Percentiles rank a stretch among this genome's conserved stretches.
Conservation (phyloP, 2,329 filamentous ascomycete genomes). For the Fusarium succisae region DNA sequence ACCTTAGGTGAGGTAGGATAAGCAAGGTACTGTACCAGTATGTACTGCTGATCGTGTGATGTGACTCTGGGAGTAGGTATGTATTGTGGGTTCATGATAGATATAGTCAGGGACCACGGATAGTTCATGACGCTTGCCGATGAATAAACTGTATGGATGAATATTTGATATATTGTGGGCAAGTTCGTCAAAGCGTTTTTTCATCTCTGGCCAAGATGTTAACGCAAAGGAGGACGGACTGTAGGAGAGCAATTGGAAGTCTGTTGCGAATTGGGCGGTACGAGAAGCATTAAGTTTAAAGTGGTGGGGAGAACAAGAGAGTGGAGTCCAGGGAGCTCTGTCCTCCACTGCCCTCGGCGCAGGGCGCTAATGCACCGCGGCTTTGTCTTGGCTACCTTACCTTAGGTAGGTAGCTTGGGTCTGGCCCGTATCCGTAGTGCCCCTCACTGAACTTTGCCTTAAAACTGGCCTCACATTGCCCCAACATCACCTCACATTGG, state of each 20-base stretch:
- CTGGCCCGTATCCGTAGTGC: slow-evolving; percentile 23
- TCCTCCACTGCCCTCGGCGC: background rate
- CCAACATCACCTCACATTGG: slow-evolving; percentile 11
- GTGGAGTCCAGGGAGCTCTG: slow-evolving; percentile 13
- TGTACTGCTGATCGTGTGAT: slow-evolving; percentile 14
- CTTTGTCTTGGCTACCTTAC: slow-evolving; percentile 9
- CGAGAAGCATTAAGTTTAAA: background rate
- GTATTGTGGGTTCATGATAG: background rate
- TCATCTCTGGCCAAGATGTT: background rate
- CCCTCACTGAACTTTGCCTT: slow-evolving; percentile 25
- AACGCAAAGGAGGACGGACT: background rate
- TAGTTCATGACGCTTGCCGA: background rate
- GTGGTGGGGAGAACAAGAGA: slow-evolving; percentile 4
- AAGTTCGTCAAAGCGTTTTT: background rate
- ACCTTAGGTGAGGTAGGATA: background rate
- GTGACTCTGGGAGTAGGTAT: background rate
- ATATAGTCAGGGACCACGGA: background rate
- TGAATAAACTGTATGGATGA: background rate
- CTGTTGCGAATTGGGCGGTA: background rate
- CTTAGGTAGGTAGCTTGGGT: background rate
- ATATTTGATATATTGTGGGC: background rate
- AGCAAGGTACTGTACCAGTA: background rate
- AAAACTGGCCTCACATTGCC: slow-evolving; percentile 23
- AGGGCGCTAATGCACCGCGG: slow-evolving; percentile 40
- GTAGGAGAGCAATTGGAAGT: slow-evolving; percentile 3